Conservation (phyloP, 768 basidiomycete genomes). For the Boletellus ananiceps region DNA sequence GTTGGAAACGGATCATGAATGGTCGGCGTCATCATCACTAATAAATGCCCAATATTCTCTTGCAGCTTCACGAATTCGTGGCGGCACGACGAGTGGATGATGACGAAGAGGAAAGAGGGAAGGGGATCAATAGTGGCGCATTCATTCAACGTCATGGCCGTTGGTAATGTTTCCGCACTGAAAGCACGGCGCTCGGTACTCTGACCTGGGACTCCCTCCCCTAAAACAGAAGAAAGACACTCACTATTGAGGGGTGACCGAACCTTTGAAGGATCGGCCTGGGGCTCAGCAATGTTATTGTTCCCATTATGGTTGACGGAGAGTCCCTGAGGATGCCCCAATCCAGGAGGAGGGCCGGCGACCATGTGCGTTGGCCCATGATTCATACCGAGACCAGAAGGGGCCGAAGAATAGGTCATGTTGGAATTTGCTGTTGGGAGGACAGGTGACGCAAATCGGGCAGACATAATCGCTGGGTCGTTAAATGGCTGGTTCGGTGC, state of each 20-base stretch:
- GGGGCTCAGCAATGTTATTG: slow-evolving; percentile 17
- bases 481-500: slow-evolving; percentile 48
- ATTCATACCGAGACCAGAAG: slow-evolving; percentile 13
- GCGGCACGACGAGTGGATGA: slow-evolving; percentile 22
- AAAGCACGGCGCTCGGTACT: slow-evolving; percentile 88
- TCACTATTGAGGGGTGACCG: slow-evolving; percentile 49
- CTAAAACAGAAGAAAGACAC: slow-evolving; percentile 51
- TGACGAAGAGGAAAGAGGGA: slow-evolving; percentile 19
- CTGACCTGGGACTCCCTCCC: slow-evolving; percentile 77
- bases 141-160: slow-evolving; percentile 52
- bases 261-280: slow-evolving; percentile 25
- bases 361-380: slow-evolving; percentile 22
- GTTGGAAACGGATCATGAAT: slow-evolving; percentile 12
- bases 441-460: slow-evolving; percentile 49
- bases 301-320: slow-evolving; percentile 20
- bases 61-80: slow-evolving; percentile 27
- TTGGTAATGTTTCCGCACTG: slow-evolving; percentile 81
- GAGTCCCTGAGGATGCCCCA: slow-evolving; percentile 40
- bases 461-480: slow-evolving; percentile 81
- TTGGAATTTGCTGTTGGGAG: slow-evolving; percentile 19
- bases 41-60: slow-evolving; percentile 19
- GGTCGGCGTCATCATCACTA: slow-evolving; percentile 21
- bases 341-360: slow-evolving; percentile 66
- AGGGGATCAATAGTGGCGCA: slow-evolving; percentile 26
- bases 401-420: slow-evolving; percentile 8